Conservation (phyloP, 768 basidiomycete genomes). For the Filobasidium floriforme region DNA sequence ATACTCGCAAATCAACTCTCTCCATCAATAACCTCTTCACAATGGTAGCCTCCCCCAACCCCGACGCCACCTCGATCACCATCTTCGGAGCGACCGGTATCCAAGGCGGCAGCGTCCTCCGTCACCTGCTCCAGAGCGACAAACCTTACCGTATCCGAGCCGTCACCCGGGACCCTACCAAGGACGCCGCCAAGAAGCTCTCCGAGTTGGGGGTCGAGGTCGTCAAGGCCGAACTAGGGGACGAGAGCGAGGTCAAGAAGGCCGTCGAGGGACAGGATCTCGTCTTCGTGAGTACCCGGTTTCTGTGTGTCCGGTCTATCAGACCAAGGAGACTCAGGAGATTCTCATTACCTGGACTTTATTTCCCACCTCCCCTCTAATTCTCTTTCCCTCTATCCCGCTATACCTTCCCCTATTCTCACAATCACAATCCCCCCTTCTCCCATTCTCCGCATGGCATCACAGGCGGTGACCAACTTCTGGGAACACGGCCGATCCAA, state of each 20-base stretch:
- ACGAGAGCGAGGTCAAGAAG: conserved; percentile 24
- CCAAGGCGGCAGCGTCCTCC: conserved; percentile 31
- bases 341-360: no score
- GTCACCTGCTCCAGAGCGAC: conserved; percentile 21
- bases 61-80: conserved; percentile 23
- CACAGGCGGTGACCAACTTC: conserved; percentile 24
- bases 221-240: conserved; percentile 29
- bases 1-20: conserved; percentile 1
- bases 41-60: conserved; percentile 16
- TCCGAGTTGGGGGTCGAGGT: conserved; percentile 20
- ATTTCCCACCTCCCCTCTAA: background rate
- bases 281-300: conserved; percentile 27
- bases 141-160: conserved; percentile 31
- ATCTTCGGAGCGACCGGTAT: conserved; percentile 31
- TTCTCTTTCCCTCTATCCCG: background rate
- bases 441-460: no score
- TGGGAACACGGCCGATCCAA: conserved; percentile 17
- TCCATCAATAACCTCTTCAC: background rate
- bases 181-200: conserved; percentile 22
- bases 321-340: no score
- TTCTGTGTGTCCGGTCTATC: no score
- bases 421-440: no score
- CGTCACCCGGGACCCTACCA: conserved; percentile 28
- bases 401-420: no score
- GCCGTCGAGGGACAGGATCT: conserved; percentile 32